phyloP scores from a whole-genome alignment of 176 grass and related monocot genomes.

The Cenchrus purpureus region DNA sequence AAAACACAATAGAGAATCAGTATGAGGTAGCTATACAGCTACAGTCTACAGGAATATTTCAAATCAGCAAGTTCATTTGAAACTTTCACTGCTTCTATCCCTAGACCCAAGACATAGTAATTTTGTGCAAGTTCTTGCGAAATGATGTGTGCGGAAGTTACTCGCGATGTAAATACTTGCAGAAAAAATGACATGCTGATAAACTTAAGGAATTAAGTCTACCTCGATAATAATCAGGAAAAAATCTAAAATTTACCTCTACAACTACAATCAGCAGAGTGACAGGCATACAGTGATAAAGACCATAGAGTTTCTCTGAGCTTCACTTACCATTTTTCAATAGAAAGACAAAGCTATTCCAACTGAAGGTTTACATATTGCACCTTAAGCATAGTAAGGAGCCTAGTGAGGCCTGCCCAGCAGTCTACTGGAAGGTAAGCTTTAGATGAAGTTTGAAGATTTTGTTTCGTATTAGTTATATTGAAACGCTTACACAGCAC shows the following conservation, averaged over 20 bases:
- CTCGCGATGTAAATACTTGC: neutral
- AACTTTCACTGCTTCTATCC: neutral
- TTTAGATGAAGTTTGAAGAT: neutral
- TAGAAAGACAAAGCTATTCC: neutral
- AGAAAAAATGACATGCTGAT: neutral
- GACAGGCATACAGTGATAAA: neutral
- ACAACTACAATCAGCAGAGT: neutral
- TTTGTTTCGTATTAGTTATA: neutral
- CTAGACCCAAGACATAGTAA: neutral
- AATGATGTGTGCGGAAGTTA: neutral
- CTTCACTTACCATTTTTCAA: neutral
- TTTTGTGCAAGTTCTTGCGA: slow-evolving; percentile 2
- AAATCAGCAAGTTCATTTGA: neutral
- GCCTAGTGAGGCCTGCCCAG: neutral
- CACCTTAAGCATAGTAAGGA: neutral
- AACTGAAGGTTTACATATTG: neutral
- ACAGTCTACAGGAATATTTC: neutral
- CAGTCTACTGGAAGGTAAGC: neutral
- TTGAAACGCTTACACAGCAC: neutral
- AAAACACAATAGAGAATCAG: neutral
- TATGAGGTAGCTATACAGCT: neutral
- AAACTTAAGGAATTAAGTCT: neutral
- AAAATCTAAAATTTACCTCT: neutral
- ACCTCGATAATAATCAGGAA: neutral
- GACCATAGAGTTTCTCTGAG: neutral